Evolutionary conservation across 805 yeast genomes (phyloP), one percentile per base, ranked within the genome.

Genomic region (Torulaspora indica): DNA sequence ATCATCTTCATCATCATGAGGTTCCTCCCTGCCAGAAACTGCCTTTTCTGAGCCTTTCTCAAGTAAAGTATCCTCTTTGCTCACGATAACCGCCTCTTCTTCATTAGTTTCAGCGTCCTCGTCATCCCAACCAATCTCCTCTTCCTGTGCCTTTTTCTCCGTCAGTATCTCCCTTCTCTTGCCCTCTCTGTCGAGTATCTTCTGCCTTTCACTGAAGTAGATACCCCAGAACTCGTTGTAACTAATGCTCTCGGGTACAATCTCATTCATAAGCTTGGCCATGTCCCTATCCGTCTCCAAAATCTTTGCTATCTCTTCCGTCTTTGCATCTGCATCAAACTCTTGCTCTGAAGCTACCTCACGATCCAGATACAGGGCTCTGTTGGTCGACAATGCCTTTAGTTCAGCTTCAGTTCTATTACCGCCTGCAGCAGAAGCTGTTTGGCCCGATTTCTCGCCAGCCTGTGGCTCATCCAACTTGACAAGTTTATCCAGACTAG

Each of bases 161-260:
- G 74, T 68, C 35, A 86, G 68, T 43, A 85, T 69, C 51, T 75
- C 74, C 64, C 81, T 82, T 58, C 95, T 74, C 59, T 79, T 73
- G 55, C 69, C 68, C 55, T 88, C 95, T 54, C 76, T 81, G 36
- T 74, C 73, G 33, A 76, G 71, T 15, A 87, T 76, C 52, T 72
- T 71, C 9, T 66, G 61, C 45, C 74, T 76, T 56, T 75, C 69
- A 42, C 67, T 70, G 64, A 78, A 83, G 64, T 86, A 89, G 27
- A 81, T 73, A 35, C 70, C 67, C 97, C 97, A 90, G 63, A 90
- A 90, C 37, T 70, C 69, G 20, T 74, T 68, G 54, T 81, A 83
- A 3, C 77, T 56, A 29, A 82, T 64, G 53, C 74, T 61, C 6
- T 72, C 75, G 0, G 95, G 95, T 1, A 89, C 95, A 6, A 88